phyloP scores from a whole-genome alignment of 192 early-diverging fungal genomes.

The Phycomyces blakesleeanus region DNA sequence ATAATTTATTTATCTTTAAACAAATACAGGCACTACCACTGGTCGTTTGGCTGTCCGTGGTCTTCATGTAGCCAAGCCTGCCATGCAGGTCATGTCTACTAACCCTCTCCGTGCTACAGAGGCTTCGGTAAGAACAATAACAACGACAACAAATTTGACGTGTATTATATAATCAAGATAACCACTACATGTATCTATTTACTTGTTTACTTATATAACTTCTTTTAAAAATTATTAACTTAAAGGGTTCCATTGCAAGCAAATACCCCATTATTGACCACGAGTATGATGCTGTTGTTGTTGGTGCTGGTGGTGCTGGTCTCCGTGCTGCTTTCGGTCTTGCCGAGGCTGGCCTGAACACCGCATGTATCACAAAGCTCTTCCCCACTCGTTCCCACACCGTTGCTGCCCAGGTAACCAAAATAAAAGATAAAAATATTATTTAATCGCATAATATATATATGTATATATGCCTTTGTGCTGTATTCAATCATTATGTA shows the following conservation, averaged over 20 bases:
- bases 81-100: slow-evolving; percentile 64
- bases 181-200: too few species aligned
- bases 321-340: slow-evolving; percentile 97
- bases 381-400: slow-evolving; percentile 99
- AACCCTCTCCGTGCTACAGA: slow-evolving; percentile 73
- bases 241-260: slow-evolving; percentile 53
- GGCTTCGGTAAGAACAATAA: slow-evolving; percentile 47
- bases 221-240: too few species aligned
- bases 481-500: too few species aligned
- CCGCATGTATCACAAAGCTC: slow-evolving; percentile 96
- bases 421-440: neutral
- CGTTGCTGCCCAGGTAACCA: slow-evolving; percentile 85
- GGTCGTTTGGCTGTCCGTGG: slow-evolving; percentile 39
- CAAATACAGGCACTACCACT: slow-evolving; percentile 3
- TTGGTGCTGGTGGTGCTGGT: slow-evolving; percentile 98
- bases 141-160: neutral
- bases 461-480: too few species aligned
- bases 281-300: slow-evolving; percentile 96
- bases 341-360: slow-evolving; percentile 91
- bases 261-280: slow-evolving; percentile 97
- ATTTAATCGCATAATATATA: too few species aligned
- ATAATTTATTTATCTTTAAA: slow-evolving; percentile 11
- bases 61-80: slow-evolving; percentile 64
- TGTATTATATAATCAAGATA: neutral
- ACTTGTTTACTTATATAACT: too few species aligned